Evolutionary conservation across 2,329 filamentous ascomycete species (phyloP), one percentile per base, ranked within the genome.

Genomic region (Scleromitrula shiraiana): DNA sequence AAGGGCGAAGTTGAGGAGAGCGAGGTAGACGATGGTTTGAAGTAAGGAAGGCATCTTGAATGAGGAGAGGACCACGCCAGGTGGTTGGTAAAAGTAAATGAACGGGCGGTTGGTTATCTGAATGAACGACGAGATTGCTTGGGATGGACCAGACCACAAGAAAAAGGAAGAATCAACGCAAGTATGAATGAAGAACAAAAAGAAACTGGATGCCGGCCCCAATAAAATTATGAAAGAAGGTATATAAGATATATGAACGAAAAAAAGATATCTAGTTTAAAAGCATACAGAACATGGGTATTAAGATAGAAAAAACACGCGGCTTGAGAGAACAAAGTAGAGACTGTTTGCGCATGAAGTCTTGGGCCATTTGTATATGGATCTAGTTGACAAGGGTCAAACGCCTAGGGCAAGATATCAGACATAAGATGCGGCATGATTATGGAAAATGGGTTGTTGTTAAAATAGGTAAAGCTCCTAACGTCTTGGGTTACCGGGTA

Each of bases 1-100:
- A 33, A 75, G 62, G 48, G 67, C 69, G 37, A 73, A 57, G 35
- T 72, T 64, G 30, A 67, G 67, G 50, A 78, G 63, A 62, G 71
- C 68, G 53, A 75, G 59, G 50, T 76, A 58, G 54, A 73, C 54
- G 48, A 70, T 53, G 44, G 69, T 44, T 47, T 56, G 54, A 17
- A 61, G 20, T 50, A 59, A 53, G 19, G 62, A 61, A 59, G 52
- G 60, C 62, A 65, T 64, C 9, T 43, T 59, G 50, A 53, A 41
- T 50, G 47, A 35, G 27, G 35, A 30, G 39, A 45, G 19, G 4
- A 19, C 47, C 47, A 50, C 47, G 17, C 47, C 47, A 50, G 47
- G 47, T 50, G 47, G 47, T 39, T 46, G 15, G 8, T 9, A n/a
- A 27, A 39, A 22, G n/a, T 14, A 19, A 35, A 35, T 46, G 48